Evolutionary conservation across 106 monocot species (phyloP).

Genomic region (Acanthochlamys bracteata): DNA sequence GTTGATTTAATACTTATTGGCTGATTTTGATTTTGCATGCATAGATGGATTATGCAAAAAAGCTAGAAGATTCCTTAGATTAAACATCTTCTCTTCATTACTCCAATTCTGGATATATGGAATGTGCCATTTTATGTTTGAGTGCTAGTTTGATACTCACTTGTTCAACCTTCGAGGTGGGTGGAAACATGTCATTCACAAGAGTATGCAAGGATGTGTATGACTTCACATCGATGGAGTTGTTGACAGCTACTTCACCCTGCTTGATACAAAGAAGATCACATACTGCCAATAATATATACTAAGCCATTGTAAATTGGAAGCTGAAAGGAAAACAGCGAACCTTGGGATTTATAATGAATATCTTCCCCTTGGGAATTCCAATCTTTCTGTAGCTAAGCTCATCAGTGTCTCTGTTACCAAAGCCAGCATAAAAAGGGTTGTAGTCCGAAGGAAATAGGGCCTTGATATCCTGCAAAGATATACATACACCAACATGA

Average conservation of each 20-base stretch:
- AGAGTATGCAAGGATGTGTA: slow-evolving; percentile 91
- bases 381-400: slow-evolving; percentile 88
- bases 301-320: not conserved
- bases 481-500: too few relatives aligned
- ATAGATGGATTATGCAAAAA: too few relatives aligned
- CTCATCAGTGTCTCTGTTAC: slow-evolving; percentile 94
- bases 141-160: slow-evolving; percentile 30
- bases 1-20: too few relatives aligned
- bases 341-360: slow-evolving; percentile 95
- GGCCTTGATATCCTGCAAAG: slow-evolving; percentile 74
- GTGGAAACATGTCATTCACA: slow-evolving; percentile 97
- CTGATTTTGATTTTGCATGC: too few relatives aligned
- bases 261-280: slow-evolving; percentile 5
- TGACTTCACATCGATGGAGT: slow-evolving; percentile 73
- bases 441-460: slow-evolving; percentile 96
- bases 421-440: slow-evolving; percentile 99
- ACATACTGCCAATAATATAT: not conserved
- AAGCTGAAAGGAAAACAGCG: not conserved
- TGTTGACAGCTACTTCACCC: slow-evolving; percentile 93
- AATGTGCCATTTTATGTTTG: not conserved
- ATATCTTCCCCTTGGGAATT: slow-evolving; percentile 90
- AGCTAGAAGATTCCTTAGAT: too few relatives aligned
- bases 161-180: slow-evolving; percentile 92
- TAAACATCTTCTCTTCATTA: not conserved
- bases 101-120: not conserved